A percentile compares a stretch with the other conserved stretches of the same genome.
Evolutionary conservation across 2,329 filamentous ascomycete genomes (phyloP).

Genomic region (Xylariaceae sp.): DNA sequence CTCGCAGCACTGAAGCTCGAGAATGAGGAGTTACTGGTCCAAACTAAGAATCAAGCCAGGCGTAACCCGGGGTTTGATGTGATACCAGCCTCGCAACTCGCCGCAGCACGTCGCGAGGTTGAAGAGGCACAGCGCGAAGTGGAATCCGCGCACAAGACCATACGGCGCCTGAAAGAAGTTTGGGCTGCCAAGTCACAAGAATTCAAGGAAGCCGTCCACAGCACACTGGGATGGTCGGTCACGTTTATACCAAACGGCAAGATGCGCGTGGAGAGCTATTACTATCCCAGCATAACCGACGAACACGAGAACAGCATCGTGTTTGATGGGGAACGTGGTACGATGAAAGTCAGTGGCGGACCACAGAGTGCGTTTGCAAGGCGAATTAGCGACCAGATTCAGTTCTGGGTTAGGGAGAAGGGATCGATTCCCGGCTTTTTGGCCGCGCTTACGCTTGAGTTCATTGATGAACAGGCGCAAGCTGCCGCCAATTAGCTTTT

Average conservation of each 20-base stretch:
- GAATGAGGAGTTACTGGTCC: constrained; percentile 75
- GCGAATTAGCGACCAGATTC: constrained; percentile 80
- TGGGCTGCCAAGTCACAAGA: constrained; percentile 88
- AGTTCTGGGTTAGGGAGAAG: constrained; percentile 93
- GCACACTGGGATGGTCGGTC: constrained; percentile 87
- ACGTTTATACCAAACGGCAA: constrained; percentile 97
- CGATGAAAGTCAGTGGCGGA: constrained; percentile 96
- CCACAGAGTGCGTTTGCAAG: constrained; percentile 80
- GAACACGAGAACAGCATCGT: constrained; percentile 72
- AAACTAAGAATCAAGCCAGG: constrained; percentile 54
- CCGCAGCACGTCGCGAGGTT: constrained; percentile 71
- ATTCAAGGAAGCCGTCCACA: constrained; percentile 92
- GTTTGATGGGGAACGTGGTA: constrained; percentile 89
- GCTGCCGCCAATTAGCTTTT: constrained; percentile 1
- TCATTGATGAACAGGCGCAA: constrained; percentile 68
- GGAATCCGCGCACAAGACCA: constrained; percentile 74
- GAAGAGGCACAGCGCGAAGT: constrained; percentile 66
- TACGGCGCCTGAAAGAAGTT: constrained; percentile 83
- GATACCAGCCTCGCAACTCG: constrained; percentile 73
- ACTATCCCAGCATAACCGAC: constrained; percentile 65
- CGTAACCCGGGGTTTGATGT: constrained; percentile 47
- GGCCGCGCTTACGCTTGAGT: constrained; percentile 86
- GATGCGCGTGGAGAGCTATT: constrained; percentile 84
- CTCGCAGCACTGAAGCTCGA: constrained; percentile 75
- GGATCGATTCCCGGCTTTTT: constrained; percentile 92